Evolutionary conservation across 768 basidiomycete genomes (phyloP).

Genomic region (Lactarius psammicola): DNA sequence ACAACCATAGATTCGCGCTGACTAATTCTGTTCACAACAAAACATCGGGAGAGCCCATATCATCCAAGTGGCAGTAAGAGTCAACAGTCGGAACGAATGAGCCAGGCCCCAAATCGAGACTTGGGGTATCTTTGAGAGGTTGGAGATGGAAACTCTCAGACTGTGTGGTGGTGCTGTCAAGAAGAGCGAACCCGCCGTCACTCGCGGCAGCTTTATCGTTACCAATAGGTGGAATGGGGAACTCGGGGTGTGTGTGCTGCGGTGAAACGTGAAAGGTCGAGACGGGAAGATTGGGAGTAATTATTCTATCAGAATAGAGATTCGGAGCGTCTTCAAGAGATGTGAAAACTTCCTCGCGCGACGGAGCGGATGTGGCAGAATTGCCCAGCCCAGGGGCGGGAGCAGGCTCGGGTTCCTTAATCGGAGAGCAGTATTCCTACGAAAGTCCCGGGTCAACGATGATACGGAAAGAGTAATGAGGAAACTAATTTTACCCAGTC

Average conservation of each 20-base stretch:
- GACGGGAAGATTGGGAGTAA: background rate
- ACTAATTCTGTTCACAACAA: too few species aligned
- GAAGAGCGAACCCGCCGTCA: background rate
- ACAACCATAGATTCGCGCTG: too few species aligned
- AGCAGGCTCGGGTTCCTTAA: background rate
- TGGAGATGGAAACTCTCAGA: background rate
- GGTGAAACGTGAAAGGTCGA: background rate
- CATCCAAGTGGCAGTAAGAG: too few species aligned
- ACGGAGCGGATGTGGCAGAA: background rate
- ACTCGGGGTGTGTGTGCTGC: background rate
- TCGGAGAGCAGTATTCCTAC: conserved; percentile 17
- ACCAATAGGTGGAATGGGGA: background rate
- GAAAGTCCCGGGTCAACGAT: background rate
- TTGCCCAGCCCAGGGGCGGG: background rate
- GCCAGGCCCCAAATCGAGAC: too few species aligned
- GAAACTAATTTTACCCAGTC: conserved; percentile 17
- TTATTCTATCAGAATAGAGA: background rate
- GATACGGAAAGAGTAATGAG: background rate
- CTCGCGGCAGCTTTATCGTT: background rate
- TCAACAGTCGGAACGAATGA: too few species aligned
- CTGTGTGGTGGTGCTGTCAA: background rate
- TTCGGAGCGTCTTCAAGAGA: background rate
- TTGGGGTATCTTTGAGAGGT: too few species aligned
- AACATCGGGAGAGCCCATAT: too few species aligned
- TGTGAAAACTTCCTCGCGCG: background rate